Conservation (phyloP, 768 basidiomycete genomes). For the Termitomyces sp. region DNA sequence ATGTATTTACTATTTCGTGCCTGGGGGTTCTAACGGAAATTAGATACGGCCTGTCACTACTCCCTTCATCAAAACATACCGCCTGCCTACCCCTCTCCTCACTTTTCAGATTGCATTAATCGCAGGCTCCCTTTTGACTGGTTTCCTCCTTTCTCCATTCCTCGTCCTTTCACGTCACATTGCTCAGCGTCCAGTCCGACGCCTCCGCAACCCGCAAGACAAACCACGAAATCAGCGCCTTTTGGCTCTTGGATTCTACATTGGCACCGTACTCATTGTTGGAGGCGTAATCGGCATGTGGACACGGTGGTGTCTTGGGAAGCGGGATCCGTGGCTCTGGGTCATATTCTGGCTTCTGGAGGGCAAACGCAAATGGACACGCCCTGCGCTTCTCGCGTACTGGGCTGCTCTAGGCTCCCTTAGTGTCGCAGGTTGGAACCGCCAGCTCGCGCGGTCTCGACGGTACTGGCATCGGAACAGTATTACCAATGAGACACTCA, state of each 20-base stretch:
- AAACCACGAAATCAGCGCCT: slow-evolving; percentile 78
- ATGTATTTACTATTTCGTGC: slow-evolving; percentile 20
- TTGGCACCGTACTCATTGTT: slow-evolving; percentile 72
- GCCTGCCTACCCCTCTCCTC: slow-evolving; percentile 88
- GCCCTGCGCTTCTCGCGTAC: slow-evolving; percentile 75
- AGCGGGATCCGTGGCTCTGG: slow-evolving; percentile 88
- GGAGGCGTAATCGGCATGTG: slow-evolving; percentile 85
- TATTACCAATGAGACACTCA: slow-evolving; percentile 31
- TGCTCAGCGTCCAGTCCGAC: slow-evolving; percentile 79
- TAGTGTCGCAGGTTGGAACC: slow-evolving; percentile 93
- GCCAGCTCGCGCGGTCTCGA: slow-evolving; percentile 79
- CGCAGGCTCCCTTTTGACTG: slow-evolving; percentile 87
- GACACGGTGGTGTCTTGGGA: slow-evolving; percentile 83
- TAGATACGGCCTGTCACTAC: slow-evolving; percentile 81
- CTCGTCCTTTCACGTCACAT: slow-evolving; percentile 90
- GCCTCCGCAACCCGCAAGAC: slow-evolving; percentile 80
- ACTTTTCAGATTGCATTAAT: slow-evolving; percentile 91
- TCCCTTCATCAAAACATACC: slow-evolving; percentile 86
- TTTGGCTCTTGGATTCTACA: slow-evolving; percentile 83
- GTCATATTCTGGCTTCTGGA: slow-evolving; percentile 72
- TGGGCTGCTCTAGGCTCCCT: slow-evolving; percentile 80
- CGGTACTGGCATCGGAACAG: slow-evolving; percentile 53
- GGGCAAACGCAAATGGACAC: slow-evolving; percentile 73
- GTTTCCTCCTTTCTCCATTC: slow-evolving; percentile 91
- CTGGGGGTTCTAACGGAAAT: background rate